Evolutionary conservation across 345 rosid genomes (phyloP), one percentile per base, ranked within the genome.

Genomic region (Luvunga scandens): DNA sequence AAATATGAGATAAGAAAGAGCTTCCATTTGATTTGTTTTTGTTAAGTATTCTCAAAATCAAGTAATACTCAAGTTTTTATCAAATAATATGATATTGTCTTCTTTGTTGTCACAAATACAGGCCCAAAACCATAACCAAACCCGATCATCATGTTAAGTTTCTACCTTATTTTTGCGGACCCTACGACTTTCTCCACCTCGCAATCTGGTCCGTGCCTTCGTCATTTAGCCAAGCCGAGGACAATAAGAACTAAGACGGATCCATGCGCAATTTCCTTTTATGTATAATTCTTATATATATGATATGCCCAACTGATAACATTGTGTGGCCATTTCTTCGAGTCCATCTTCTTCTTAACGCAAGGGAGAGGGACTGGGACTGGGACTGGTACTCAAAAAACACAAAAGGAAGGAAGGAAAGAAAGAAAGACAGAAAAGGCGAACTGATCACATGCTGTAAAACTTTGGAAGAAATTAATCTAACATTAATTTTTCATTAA

Each of bases 401-500:
- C n/a, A n/a, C n/a, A n/a, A n/a, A n/a, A n/a, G n/a, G n/a, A n/a
- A n/a, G n/a, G 0, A 4, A 48, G 4, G 0, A 4, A 4, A 16
- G 1, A 13, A 13, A 14, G 0, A 48, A 16, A 16, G 7, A 50
- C 9, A 53, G 6, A 18, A 53, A 1, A 18, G 14, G 10, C 57
- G 7, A 18, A 53, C 57, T 5, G 50, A 45, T 45, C 57, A 53
- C 57, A 53, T 53, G 57, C 57, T 5, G 57, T 18, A 53, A 69
- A 50, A 53, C 18, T 31, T 27, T 21, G 9, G 27, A 34, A 60
- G 39, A 81, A 34, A 38, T 34, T 6, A 45, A 45, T 45, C 18
- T 12, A 45, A 45, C 50, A 45, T 5, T 50, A n/a, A 57, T n/a
- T 45, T 75, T 75, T 45, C 67, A 60, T 69, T 71, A 63, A 75